A percentile compares a stretch with the other conserved stretches of the same genome.
Conservation (phyloP, 2,329 filamentous ascomycete genomes). For the Aspergillus luchuensis region DNA sequence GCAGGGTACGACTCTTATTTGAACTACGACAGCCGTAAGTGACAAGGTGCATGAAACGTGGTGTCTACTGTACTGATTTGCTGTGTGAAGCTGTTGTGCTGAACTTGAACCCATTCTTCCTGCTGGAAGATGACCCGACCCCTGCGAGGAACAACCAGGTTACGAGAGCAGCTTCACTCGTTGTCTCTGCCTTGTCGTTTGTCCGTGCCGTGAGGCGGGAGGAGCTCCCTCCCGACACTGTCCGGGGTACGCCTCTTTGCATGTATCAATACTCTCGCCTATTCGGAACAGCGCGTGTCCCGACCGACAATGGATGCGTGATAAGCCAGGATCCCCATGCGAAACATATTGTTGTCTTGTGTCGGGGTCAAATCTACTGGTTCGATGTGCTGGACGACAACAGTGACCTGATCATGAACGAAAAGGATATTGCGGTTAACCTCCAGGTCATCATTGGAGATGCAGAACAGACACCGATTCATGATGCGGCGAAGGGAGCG, state of each 20-base stretch:
- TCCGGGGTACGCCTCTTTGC: constrained; percentile 82
- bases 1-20: constrained; percentile 97
- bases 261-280: constrained; percentile 98
- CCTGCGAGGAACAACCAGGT: constrained; percentile 96
- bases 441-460: constrained; percentile 91
- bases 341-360: constrained; percentile 90
- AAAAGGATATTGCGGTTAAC: constrained; percentile 89
- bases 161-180: constrained; percentile 86
- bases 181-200: constrained; percentile 86
- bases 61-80: constrained; percentile 15
- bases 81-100: constrained; percentile 70
- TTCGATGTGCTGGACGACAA: constrained; percentile 96
- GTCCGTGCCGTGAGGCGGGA: constrained; percentile 90
- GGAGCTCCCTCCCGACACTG: constrained; percentile 83
- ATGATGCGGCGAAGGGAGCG: constrained; percentile 92
- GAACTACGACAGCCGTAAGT: constrained; percentile 83
- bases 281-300: constrained; percentile 92
- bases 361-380: constrained; percentile 97
- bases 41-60: constrained; percentile 4
- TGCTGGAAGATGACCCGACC: constrained; percentile 95
- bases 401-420: constrained; percentile 93
- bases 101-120: constrained; percentile 96
- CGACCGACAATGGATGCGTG: constrained; percentile 90
- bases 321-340: constrained; percentile 94
- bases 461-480: constrained; percentile 82